phyloP scores from a whole-genome alignment of 2,329 filamentous ascomycete genomes.

The Parascedosporium putredinis region DNA sequence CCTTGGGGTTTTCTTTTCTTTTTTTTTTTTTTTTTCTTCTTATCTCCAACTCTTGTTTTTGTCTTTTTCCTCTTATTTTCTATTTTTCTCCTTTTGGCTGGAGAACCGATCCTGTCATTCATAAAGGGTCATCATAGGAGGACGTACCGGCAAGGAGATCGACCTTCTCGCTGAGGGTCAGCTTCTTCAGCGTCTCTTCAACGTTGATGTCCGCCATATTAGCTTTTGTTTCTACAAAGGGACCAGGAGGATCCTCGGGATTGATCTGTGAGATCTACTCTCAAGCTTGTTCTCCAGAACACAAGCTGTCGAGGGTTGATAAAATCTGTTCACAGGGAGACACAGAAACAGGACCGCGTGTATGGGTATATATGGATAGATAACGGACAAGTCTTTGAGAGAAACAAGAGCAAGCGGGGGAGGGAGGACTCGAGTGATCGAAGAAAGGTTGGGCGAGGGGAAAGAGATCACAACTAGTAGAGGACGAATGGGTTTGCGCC shows the following conservation, averaged over 20 bases:
- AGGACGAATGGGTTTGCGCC: not conserved
- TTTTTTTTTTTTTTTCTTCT: too few species aligned
- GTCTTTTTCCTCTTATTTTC: too few species aligned
- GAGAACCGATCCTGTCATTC: too few species aligned
- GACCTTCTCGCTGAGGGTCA: constrained; percentile 41
- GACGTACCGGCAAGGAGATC: constrained; percentile 38
- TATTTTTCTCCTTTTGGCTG: too few species aligned
- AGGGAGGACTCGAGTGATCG: not conserved
- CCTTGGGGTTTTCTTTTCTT: too few species aligned
- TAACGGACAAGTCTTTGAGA: not conserved
- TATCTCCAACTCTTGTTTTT: too few species aligned
- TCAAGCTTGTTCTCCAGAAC: too few species aligned
- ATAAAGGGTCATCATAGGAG: not conserved
- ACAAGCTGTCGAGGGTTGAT: too few species aligned
- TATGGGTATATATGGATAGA: too few species aligned
- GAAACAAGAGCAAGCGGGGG: not conserved
- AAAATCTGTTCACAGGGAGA: too few species aligned
- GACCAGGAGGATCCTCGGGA: not conserved
- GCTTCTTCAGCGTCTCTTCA: constrained; percentile 42
- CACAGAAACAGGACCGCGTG: too few species aligned
- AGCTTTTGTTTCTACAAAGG: constrained; percentile 3
- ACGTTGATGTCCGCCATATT: constrained; percentile 43
- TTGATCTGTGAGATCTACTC: not conserved
- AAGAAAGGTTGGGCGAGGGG: not conserved
- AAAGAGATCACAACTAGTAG: not conserved